A percentile compares a stretch with the other conserved stretches of the same genome.
Conservation (phyloP, 2,329 filamentous ascomycete species). For the Eutypa lata region DNA sequence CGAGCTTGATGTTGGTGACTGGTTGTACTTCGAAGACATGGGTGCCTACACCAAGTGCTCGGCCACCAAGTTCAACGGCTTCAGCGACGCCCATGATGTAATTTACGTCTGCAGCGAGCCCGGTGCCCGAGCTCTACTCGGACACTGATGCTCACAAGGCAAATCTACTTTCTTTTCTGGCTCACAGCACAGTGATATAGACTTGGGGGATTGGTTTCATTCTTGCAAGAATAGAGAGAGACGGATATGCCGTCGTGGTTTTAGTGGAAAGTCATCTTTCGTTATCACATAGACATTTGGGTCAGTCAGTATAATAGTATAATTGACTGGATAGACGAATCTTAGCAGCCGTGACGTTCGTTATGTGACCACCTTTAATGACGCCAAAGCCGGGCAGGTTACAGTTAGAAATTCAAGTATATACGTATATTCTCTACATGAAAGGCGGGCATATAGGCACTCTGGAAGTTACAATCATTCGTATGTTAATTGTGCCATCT, state of each 20-base stretch:
- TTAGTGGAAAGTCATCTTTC: background rate
- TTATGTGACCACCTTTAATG: too few relatives aligned
- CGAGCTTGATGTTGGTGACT: conserved; percentile 86
- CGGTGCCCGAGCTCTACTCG: conserved; percentile 72
- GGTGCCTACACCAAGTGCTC: conserved; percentile 98
- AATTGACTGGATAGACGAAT: too few relatives aligned
- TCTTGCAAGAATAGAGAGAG: background rate
- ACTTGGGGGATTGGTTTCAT: background rate
- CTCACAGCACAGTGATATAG: background rate
- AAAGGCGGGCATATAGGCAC: too few relatives aligned
- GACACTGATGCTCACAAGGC: conserved; percentile 15
- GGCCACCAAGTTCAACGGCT: conserved; percentile 96
- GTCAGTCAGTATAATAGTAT: too few relatives aligned
- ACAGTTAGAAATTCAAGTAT: too few relatives aligned
- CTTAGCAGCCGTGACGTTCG: too few relatives aligned
- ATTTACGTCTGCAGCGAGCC: conserved; percentile 95
- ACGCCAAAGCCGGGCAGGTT: too few relatives aligned
- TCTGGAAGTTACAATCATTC: too few relatives aligned
- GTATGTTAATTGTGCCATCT: too few relatives aligned
- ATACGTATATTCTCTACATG: too few relatives aligned
- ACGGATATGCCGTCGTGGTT: background rate
- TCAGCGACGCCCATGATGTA: conserved; percentile 86
- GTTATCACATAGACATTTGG: background rate
- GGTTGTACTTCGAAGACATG: conserved; percentile 99
- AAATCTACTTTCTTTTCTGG: background rate